These are phyloP conservation scores for Sinapis alba DNA, from an alignment of 441 rosid genomes.

Conservation along the genomic window DNA sequence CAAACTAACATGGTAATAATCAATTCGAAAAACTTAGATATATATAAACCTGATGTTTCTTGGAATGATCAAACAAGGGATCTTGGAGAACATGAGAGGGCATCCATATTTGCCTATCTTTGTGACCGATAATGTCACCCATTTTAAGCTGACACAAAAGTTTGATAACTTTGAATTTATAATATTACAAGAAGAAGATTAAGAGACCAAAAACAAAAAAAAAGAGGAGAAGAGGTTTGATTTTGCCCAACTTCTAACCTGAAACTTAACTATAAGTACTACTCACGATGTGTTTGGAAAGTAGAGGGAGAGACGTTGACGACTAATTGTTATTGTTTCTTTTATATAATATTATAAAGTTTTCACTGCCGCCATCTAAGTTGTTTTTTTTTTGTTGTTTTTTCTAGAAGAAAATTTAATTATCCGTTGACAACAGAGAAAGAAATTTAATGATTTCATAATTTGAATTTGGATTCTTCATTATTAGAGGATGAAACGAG, in stretches of 20 bases:
- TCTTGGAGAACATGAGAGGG: constrained; percentile 57
- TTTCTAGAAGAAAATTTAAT: background rate
- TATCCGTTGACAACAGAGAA: constrained; percentile 12
- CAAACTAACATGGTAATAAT: background rate
- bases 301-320: constrained; percentile 35
- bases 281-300: constrained; percentile 22
- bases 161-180: background rate
- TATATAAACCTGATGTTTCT: constrained; percentile 39
- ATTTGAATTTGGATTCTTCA: constrained; percentile 1
- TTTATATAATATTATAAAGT: background rate
- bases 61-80: constrained; percentile 44
- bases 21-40: background rate
- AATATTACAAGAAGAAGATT: constrained; percentile 8
- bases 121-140: constrained; percentile 46
- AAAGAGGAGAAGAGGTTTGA: constrained; percentile 32
- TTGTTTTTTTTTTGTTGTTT: background rate
- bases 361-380: constrained; percentile 15
- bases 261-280: constrained; percentile 67
- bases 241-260: constrained; percentile 71
- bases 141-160: background rate
- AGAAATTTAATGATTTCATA: background rate
- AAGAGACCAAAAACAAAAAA: background rate
- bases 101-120: constrained; percentile 55
- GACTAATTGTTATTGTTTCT: constrained; percentile 18
- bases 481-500: background rate